A percentile compares a stretch with the other conserved stretches of the same genome.
Evolutionary conservation across 1,284 basidiomycete species (phyloP).

Genomic region (Coniferiporia weirii): DNA sequence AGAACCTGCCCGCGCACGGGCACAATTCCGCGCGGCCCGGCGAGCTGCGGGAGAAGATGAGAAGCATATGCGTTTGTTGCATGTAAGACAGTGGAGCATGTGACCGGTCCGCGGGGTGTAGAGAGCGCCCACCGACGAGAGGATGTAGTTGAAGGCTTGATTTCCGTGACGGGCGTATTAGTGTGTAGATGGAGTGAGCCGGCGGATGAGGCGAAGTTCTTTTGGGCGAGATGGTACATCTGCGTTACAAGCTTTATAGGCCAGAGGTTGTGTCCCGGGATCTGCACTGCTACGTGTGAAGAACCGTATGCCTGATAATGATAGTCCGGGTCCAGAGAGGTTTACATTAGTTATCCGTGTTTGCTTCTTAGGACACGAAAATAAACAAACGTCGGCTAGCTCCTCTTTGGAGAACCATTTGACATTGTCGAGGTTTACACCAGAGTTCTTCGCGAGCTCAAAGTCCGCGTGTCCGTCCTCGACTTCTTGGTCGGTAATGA

Average conservation of each 20-base stretch:
- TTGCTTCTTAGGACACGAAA: background rate
- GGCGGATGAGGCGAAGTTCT: conserved; percentile 22
- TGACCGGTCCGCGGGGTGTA: conserved; percentile 56
- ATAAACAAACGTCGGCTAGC: conserved; percentile 39
- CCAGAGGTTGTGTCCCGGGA: conserved; percentile 64
- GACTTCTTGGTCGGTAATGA: conserved; percentile 45
- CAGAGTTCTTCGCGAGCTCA: conserved; percentile 48
- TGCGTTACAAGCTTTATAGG: conserved; percentile 71
- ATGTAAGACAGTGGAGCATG: conserved; percentile 62
- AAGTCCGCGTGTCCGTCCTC: conserved; percentile 38
- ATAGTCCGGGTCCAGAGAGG: background rate
- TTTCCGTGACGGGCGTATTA: conserved; percentile 55
- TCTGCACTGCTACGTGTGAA: conserved; percentile 45
- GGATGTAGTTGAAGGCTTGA: conserved; percentile 25
- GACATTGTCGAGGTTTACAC: conserved; percentile 41
- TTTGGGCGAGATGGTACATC: conserved; percentile 44
- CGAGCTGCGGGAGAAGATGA: conserved; percentile 56
- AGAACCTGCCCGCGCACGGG: conserved; percentile 74
- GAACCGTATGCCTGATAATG: conserved; percentile 48
- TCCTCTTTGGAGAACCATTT: conserved; percentile 45
- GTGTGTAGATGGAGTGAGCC: conserved; percentile 57
- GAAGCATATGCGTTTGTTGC: conserved; percentile 78
- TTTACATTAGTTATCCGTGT: background rate
- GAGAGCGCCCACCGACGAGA: conserved; percentile 42
- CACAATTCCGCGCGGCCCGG: conserved; percentile 50